Evolutionary conservation across 768 basidiomycete species (phyloP).

Genomic region (Auriscalpium orientale): DNA sequence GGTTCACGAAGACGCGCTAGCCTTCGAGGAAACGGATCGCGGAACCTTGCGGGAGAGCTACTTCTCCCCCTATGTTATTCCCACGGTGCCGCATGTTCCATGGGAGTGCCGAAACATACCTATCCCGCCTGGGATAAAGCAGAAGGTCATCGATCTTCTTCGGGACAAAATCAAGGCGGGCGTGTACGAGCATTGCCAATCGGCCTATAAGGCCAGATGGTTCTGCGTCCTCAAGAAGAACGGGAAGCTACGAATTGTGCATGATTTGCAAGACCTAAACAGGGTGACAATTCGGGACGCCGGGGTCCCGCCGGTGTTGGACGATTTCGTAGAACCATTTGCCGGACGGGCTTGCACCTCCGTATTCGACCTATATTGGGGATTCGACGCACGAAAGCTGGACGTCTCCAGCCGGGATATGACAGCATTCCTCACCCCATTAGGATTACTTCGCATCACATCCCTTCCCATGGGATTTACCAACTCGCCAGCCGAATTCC

Average conservation of each 20-base stretch:
- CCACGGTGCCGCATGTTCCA: background rate
- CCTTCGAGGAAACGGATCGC: background rate
- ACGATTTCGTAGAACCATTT: constrained; percentile 13
- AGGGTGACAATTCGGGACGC: constrained; percentile 1
- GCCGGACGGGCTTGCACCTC: constrained; percentile 17
- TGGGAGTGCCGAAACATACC: background rate
- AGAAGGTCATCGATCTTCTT: background rate
- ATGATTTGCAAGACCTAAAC: constrained; percentile 22
- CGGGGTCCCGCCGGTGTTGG: constrained; percentile 4
- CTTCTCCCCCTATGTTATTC: background rate
- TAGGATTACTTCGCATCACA: background rate
- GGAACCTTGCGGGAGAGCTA: background rate
- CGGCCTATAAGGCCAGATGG: constrained; percentile 32
- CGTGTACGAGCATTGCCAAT: constrained; percentile 30
- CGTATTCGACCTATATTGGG: constrained; percentile 25
- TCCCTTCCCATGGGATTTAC: background rate
- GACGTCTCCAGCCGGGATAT: background rate
- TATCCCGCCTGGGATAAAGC: background rate
- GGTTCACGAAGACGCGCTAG: background rate
- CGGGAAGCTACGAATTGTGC: constrained; percentile 17
- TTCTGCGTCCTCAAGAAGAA: constrained; percentile 30
- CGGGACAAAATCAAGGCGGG: background rate
- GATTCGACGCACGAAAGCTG: background rate
- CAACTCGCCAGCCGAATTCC: constrained; percentile 15
- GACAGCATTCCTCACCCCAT: background rate